These are phyloP conservation scores for Aphanomyces stellatus DNA, from an alignment of 352 stramenopile genomes.

Conservation along the genomic window DNA sequence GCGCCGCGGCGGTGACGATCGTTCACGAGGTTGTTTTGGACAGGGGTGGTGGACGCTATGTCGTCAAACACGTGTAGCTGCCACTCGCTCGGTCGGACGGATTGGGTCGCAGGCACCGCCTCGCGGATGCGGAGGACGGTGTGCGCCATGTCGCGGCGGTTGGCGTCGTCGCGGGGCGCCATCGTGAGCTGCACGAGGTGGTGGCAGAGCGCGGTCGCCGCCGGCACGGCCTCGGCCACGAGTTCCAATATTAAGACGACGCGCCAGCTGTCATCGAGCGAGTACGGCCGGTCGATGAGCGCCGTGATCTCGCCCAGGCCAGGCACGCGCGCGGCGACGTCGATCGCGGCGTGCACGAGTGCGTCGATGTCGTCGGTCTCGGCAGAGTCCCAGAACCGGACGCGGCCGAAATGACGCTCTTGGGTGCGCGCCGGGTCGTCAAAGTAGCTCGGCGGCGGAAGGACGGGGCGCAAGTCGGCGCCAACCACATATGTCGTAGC, in stretches of 20 bases:
- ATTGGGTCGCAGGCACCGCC: not conserved
- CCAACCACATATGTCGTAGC: no score
- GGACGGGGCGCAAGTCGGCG: no score
- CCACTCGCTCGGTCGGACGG: not conserved
- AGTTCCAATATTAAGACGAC: not conserved
- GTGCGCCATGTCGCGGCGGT: not conserved
- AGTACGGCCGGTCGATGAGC: not conserved
- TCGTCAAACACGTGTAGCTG: not conserved
- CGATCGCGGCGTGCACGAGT: no score
- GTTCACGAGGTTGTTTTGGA: no score
- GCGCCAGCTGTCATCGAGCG: not conserved
- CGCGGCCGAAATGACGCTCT: no score
- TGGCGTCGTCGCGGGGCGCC: not conserved
- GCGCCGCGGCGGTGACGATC: no score
- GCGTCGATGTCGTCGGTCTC: no score
- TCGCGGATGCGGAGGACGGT: conserved; percentile 3
- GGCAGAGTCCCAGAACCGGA: no score
- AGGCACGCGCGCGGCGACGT: no score
- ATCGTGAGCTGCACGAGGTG: not conserved
- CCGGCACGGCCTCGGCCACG: not conserved
- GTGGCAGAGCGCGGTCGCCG: not conserved
- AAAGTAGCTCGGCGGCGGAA: no score
- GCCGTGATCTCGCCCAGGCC: not conserved
- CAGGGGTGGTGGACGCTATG: no score
- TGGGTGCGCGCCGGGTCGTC: no score